Percentiles rank a stretch among this genome's conserved stretches.
These are phyloP conservation scores for Geoglossum cookeanum DNA, from an alignment of 2,329 filamentous ascomycete genomes.

Conservation along the genomic window DNA sequence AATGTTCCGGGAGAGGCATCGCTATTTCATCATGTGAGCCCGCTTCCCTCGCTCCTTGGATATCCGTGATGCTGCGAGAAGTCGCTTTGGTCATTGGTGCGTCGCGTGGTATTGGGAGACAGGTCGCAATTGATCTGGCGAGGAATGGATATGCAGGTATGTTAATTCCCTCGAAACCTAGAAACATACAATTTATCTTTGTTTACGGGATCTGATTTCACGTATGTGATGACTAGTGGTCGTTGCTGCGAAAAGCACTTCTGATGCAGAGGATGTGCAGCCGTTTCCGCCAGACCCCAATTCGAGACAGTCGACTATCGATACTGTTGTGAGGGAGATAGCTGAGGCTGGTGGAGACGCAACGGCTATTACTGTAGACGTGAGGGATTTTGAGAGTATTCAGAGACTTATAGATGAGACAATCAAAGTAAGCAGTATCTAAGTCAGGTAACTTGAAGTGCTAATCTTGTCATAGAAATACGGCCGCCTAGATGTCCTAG, in stretches of 20 bases:
- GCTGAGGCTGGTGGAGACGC: conserved; percentile 41
- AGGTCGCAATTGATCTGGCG: conserved; percentile 61
- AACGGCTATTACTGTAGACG: conserved; percentile 49
- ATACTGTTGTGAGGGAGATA: conserved; percentile 61
- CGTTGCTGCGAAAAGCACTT: conserved; percentile 57
- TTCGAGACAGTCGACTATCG: conserved; percentile 56
- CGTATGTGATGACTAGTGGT: conserved; percentile 36
- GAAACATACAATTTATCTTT: neutral
- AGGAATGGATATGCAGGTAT: conserved; percentile 50
- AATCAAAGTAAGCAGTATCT: conserved; percentile 21
- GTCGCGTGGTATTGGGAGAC: conserved; percentile 62
- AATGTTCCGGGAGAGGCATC: neutral
- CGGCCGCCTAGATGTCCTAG: conserved; percentile 47
- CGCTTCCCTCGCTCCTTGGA: neutral
- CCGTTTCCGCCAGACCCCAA: conserved; percentile 63
- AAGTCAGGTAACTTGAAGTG: neutral
- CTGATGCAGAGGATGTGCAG: conserved; percentile 33
- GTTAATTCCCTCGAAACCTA: neutral
- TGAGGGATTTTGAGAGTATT: conserved; percentile 43
- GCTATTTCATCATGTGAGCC: neutral
- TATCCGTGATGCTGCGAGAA: neutral
- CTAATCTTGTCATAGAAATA: conserved; percentile 25
- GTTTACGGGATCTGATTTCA: neutral
- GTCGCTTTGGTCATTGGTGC: conserved; percentile 59
- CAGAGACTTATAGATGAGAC: conserved; percentile 39